A percentile compares a stretch with the other conserved stretches of the same genome.
phyloP scores from a whole-genome alignment of 2,329 filamentous ascomycete genomes.

The Ascochyta clinopodiicola region DNA sequence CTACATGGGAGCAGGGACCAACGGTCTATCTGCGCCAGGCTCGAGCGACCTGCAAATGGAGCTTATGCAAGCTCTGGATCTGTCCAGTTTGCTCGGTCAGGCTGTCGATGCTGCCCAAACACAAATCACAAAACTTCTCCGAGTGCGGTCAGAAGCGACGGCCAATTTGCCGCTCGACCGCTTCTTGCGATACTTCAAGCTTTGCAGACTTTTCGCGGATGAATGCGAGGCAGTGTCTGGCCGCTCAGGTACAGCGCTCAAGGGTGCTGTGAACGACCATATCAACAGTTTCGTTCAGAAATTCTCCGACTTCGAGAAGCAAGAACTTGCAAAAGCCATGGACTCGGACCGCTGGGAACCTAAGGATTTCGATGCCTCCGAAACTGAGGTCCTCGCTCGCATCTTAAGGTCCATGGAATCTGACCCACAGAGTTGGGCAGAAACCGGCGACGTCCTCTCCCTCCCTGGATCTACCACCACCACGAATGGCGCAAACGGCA shows the following conservation, averaged over 20 bases:
- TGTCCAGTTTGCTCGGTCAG: constrained; percentile 78
- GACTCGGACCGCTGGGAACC: constrained; percentile 82
- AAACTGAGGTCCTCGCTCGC: constrained; percentile 65
- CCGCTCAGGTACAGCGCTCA: constrained; percentile 75
- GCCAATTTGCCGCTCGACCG: constrained; percentile 69
- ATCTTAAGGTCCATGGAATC: constrained; percentile 74
- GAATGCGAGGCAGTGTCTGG: constrained; percentile 87
- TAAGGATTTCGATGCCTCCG: constrained; percentile 72
- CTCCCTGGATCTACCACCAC: constrained; percentile 29
- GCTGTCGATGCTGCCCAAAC: constrained; percentile 80
- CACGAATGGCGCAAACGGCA: constrained; percentile 38
- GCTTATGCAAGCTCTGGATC: constrained; percentile 76
- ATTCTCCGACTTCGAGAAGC: constrained; percentile 74
- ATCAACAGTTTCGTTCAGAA: constrained; percentile 80
- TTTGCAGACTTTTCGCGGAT: constrained; percentile 83
- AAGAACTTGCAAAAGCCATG: constrained; percentile 76
- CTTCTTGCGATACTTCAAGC: constrained; percentile 81
- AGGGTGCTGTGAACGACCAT: constrained; percentile 80
- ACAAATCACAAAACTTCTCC: constrained; percentile 76
- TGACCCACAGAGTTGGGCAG: constrained; percentile 72
- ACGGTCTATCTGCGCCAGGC: constrained; percentile 18
- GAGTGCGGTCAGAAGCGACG: constrained; percentile 77
- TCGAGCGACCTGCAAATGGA: constrained; percentile 66
- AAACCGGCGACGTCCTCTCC: constrained; percentile 55
- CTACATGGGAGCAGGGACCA: constrained; percentile 34